phyloP scores from a whole-genome alignment of 108 stramenopile species.

The Skeletonema menzelii region DNA sequence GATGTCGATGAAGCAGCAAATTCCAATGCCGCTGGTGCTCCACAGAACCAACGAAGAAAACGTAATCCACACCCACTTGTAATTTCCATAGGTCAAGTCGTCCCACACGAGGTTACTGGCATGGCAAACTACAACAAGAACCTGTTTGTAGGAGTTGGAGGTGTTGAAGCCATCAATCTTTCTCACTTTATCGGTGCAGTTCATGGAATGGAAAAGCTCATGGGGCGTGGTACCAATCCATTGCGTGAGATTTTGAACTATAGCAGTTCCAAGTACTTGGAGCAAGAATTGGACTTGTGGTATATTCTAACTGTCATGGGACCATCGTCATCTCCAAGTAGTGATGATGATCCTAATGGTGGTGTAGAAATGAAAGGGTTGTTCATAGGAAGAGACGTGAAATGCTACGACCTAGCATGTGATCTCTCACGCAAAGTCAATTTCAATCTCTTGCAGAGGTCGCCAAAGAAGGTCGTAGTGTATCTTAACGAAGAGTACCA shows the following conservation, averaged over 20 bases:
- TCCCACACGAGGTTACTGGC: constrained; percentile 95
- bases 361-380: constrained; percentile 77
- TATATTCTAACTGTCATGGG: constrained; percentile 93
- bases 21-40: not conserved
- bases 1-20: constrained; percentile 28
- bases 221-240: constrained; percentile 92
- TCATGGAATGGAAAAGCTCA: constrained; percentile 96
- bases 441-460: constrained; percentile 83
- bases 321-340: constrained; percentile 47
- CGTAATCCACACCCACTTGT: constrained; percentile 56
- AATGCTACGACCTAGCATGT: constrained; percentile 87
- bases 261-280: constrained; percentile 74
- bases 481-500: constrained; percentile 93
- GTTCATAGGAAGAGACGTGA: constrained; percentile 89
- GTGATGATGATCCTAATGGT: constrained; percentile 31
- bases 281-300: constrained; percentile 75
- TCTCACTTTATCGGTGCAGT: constrained; percentile 96
- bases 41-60: not conserved
- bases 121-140: constrained; percentile 98
- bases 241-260: constrained; percentile 88
- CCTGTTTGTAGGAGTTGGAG: constrained; percentile 89
- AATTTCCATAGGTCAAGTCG: constrained; percentile 74
- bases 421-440: constrained; percentile 88
- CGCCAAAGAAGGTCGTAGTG: constrained; percentile 84
- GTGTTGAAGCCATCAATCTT: constrained; percentile 92